Conservation (phyloP, 2,329 filamentous ascomycete species). For the Scedosporium boydii region DNA sequence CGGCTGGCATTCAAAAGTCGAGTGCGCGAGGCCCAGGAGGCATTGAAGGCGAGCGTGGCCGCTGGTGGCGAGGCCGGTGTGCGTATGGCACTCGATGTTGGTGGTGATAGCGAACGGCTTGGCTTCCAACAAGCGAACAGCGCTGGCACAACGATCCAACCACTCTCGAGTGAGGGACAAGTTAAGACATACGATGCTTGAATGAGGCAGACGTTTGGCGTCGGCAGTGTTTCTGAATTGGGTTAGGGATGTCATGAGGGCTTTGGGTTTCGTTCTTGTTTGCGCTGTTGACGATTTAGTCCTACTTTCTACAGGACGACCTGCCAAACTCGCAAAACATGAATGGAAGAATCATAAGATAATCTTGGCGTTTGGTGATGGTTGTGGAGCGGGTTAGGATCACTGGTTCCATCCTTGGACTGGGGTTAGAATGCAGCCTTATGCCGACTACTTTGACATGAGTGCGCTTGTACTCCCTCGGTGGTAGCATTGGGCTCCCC, state of each 20-base stretch:
- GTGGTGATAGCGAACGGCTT: constrained; percentile 41
- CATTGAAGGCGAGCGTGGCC: constrained; percentile 47
- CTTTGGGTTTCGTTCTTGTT: neutral
- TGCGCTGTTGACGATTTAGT: neutral
- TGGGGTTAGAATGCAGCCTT: no score
- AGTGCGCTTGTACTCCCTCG: no score
- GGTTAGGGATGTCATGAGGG: neutral
- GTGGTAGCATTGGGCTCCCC: no score
- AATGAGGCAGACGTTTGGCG: neutral
- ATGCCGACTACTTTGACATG: no score
- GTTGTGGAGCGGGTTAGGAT: neutral
- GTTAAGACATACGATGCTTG: constrained; percentile 50
- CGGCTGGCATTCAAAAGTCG: constrained; percentile 82
- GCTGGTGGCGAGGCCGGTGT: constrained; percentile 40
- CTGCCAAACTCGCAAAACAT: neutral
- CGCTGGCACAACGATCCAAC: constrained; percentile 36
- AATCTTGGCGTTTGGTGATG: neutral
- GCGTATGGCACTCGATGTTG: constrained; percentile 35
- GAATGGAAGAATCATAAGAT: neutral
- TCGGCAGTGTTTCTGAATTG: neutral
- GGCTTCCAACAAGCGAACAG: constrained; percentile 41
- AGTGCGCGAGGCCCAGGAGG: constrained; percentile 72
- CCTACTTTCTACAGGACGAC: neutral
- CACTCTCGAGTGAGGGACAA: constrained; percentile 43
- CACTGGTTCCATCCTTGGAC: neutral